Evolutionary conservation across 1,284 basidiomycete genomes (phyloP), one percentile per base, ranked within the genome.

Genomic region (Tetrapyrgos nigripes): DNA sequence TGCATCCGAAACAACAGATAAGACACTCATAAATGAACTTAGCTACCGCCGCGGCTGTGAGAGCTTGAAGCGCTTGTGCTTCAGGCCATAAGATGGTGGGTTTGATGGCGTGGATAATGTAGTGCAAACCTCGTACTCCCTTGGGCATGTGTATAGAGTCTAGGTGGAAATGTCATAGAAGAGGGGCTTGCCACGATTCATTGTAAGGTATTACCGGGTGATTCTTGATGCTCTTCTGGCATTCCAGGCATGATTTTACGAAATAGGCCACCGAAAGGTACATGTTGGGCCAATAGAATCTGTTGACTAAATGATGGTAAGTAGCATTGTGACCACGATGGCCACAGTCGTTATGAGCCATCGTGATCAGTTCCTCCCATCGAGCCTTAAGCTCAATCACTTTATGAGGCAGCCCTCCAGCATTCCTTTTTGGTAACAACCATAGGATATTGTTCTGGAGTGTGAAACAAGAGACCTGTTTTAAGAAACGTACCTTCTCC

Each of bases 231-330:
- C 27, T 9, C 21, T 50, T 54, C 37, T 59, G 58, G 28, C 53
- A 59, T 24, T 59, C 48, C 65, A 62, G 14, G 63, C 76, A 74
- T 0, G 72, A 74, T 0, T 68, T 52, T 0, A 75, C 63, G 31
- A 75, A 76, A 35, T 63, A 73, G 0, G 68, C 55, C n/a, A 74
- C 61, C 9, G 72, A 57, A 43, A 70, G 63, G 50, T 69, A 70
- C 65, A 77, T 68, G 14, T 70, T 70, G 1, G 67, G 71, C 72
- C 73, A 74, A 28, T 65, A 73, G 57, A 66, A 72, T 0, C 67
- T 53, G 5, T 75, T 72, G 0, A 31, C 10, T 1, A 75, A 50
- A 3, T 59, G 45, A 14, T 52, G 51, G 56, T 71, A 72, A 0
- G 71, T 71, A 0, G 66, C 60, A 45, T 76, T 68, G 0, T 66